These are phyloP conservation scores for Fomitiporia mediterranea DNA, from an alignment of 1,284 basidiomycete genomes.

Conservation along the genomic window DNA sequence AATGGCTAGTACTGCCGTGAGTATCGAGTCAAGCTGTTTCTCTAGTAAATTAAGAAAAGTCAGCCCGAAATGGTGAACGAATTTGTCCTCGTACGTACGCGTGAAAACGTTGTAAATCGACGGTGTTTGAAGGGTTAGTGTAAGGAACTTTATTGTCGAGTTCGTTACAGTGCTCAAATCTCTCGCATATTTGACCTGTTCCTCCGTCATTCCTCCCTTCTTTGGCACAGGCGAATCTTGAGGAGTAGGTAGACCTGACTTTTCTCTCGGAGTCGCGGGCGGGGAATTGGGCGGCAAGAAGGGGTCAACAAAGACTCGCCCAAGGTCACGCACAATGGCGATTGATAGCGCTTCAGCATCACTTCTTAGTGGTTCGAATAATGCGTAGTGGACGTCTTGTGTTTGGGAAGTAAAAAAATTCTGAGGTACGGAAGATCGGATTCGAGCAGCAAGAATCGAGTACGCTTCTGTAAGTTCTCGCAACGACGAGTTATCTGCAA, in stretches of 20 bases:
- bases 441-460: slow-evolving; percentile 57
- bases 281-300: slow-evolving; percentile 32
- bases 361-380: slow-evolving; percentile 62
- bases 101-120: slow-evolving; percentile 56
- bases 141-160: slow-evolving; percentile 59
- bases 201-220: slow-evolving; percentile 65
- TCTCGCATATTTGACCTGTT: slow-evolving; percentile 69
- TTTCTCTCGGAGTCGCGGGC: slow-evolving; percentile 9
- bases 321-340: slow-evolving; percentile 58
- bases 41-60: slow-evolving; percentile 36
- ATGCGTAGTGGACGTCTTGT: slow-evolving; percentile 56
- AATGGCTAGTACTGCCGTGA: slow-evolving; percentile 62
- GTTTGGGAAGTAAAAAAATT: slow-evolving; percentile 38
- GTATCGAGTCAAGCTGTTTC: slow-evolving; percentile 49
- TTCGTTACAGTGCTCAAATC: slow-evolving; percentile 69
- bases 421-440: slow-evolving; percentile 45
- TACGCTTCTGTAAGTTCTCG: slow-evolving; percentile 67
- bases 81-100: slow-evolving; percentile 39
- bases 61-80: slow-evolving; percentile 58
- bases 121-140: slow-evolving; percentile 52
- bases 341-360: slow-evolving; percentile 45
- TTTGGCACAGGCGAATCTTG: slow-evolving; percentile 40
- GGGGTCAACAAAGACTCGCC: slow-evolving; percentile 57
- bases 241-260: slow-evolving; percentile 41
- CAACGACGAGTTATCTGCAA: slow-evolving; percentile 42